Evolutionary conservation across 257 asterid species (phyloP), one percentile per base, ranked within the genome.

Genomic region (Cordia subcordata): DNA sequence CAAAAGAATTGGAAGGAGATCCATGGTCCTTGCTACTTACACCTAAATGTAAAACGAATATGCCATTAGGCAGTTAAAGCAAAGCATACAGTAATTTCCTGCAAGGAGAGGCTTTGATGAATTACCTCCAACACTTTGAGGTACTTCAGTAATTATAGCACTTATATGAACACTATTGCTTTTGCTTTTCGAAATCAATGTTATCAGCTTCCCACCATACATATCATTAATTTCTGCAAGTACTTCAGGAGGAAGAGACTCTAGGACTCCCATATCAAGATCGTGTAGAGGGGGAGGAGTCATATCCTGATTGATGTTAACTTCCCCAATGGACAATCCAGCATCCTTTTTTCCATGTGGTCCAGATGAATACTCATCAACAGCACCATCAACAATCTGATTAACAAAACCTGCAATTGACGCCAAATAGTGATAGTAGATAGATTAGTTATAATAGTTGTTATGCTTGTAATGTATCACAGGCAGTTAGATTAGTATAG

Each of bases 181-280:
- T 72, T 81, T 78, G 67, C 72, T 71, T 74, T 84, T 63, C 19
- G 83, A 79, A 65, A 88, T 75, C 55, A 85, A 79, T 71, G 53
- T 78, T 40, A 60, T 62, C 71, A 93, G 70, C 76, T 83, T 75
- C 54, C 99, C 99, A 45, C 78, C 83, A 68, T 93, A 93, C 90
- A 93, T 73, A 50, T 71, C 79, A 77, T 93, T 82, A 49, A 93
- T 84, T 69, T 92, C 99, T 55, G 96, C 74, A 69, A 89, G 62
- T 60, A 93, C 79, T 57, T 89, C 94, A 54, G 84, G 95, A 67
- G 99, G 99, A 62, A 93, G 96, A 74, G 81, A 76, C 79, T 83
- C 91, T 68, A 93, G 63, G 72, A 93, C 95, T 59, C 80, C 82
- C 63, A 93, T 61, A 72, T 92, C 96, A 60, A 92, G 85, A 67